These are phyloP conservation scores for Camelina laxa DNA, from an alignment of 345 rosid species.

Conservation along the genomic window DNA sequence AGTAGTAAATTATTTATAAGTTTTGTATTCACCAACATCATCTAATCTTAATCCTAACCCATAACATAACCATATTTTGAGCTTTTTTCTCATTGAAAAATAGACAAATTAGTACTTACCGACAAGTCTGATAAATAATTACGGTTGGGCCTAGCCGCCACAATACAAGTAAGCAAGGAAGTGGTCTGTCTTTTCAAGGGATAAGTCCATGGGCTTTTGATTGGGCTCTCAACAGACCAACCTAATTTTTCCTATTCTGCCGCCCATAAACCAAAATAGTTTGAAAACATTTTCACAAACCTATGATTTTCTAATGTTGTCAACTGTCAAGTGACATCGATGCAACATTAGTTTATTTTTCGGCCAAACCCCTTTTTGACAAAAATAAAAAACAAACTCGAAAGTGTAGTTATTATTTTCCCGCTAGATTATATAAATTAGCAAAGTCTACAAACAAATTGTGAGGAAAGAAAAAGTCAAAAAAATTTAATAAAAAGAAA, in stretches of 20 bases:
- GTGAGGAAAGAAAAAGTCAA: conserved; percentile 32
- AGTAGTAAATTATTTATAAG: too few relatives aligned
- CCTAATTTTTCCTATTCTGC: not conserved
- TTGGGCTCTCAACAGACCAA: not conserved
- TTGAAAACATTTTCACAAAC: not conserved
- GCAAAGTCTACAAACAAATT: conserved; percentile 29
- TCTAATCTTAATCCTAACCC: too few relatives aligned
- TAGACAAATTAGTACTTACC: not conserved
- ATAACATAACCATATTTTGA: too few relatives aligned
- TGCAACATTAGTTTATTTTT: not conserved
- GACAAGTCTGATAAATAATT: not conserved
- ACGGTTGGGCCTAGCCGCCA: not conserved
- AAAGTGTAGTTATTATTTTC: not conserved
- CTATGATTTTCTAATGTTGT: not conserved
- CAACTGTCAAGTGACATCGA: not conserved
- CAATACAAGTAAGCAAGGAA: not conserved
- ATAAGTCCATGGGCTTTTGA: not conserved
- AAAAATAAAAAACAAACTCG: not conserved
- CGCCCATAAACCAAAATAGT: not conserved
- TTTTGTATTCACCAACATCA: too few relatives aligned
- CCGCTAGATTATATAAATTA: not conserved
- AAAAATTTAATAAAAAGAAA: not conserved
- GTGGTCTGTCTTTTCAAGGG: not conserved
- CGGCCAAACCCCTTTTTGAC: not conserved
- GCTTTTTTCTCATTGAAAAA: too few relatives aligned